Evolutionary conservation across 805 yeast genomes (phyloP).

Genomic region (Candida patagonica): DNA sequence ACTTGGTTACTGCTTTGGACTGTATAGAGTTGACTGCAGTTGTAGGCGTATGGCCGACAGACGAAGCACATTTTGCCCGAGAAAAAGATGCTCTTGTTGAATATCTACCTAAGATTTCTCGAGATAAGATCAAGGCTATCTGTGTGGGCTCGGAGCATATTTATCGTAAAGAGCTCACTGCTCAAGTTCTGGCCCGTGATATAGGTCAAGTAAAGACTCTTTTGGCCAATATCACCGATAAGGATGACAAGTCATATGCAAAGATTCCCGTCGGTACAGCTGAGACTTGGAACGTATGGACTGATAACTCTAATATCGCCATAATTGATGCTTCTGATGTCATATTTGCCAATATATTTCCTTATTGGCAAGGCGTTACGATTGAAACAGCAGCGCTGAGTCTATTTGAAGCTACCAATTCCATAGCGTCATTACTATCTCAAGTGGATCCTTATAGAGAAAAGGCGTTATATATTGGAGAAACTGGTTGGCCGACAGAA

Average conservation of each 20-base stretch:
- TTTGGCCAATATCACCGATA: conserved; percentile 56
- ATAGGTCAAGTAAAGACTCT: conserved; percentile 48
- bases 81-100: conserved; percentile 64
- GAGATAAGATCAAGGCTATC: conserved; percentile 57
- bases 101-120: conserved; percentile 62
- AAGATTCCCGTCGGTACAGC: conserved; percentile 80
- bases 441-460: conserved; percentile 55
- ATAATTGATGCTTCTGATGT: conserved; percentile 78
- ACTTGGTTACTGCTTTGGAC: conserved; percentile 81
- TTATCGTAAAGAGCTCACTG: conserved; percentile 81
- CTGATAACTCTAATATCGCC: conserved; percentile 61
- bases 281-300: conserved; percentile 91
- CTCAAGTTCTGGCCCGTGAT: conserved; percentile 57
- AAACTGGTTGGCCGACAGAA: conserved; percentile 93
- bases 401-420: conserved; percentile 79
- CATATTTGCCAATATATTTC: conserved; percentile 89
- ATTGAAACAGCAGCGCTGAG: conserved; percentile 76
- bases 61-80: conserved; percentile 61
- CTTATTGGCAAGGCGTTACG: conserved; percentile 98
- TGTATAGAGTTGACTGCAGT: conserved; percentile 64
- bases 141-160: conserved; percentile 94
- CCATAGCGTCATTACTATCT: too few relatives aligned
- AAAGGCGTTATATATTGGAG: conserved; percentile 77
- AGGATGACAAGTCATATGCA: conserved; percentile 68
- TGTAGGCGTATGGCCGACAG: conserved; percentile 92